phyloP scores from a whole-genome alignment of 768 basidiomycete species.

The Leccinellum rugosiceps region DNA sequence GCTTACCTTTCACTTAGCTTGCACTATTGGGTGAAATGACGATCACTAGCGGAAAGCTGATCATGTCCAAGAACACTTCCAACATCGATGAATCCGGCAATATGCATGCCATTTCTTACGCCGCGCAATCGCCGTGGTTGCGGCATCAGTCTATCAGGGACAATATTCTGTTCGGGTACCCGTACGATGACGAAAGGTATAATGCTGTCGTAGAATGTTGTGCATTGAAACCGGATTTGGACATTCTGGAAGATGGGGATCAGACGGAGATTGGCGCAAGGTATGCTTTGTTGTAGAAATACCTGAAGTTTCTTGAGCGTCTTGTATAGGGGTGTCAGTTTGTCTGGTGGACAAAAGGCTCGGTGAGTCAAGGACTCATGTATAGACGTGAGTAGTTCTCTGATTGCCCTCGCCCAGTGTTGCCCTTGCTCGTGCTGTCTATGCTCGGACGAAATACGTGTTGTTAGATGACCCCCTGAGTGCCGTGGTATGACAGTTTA shows the following conservation, averaged over 20 bases:
- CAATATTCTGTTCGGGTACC: conserved; percentile 78
- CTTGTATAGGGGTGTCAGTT: conserved; percentile 55
- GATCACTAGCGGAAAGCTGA: conserved; percentile 32
- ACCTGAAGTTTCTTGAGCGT: neutral
- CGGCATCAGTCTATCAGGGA: conserved; percentile 72
- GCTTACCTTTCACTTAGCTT: conserved; percentile 17
- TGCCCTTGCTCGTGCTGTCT: conserved; percentile 79
- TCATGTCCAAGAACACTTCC: conserved; percentile 46
- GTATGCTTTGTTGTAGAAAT: conserved; percentile 22
- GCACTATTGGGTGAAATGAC: conserved; percentile 42
- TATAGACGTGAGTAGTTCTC: neutral
- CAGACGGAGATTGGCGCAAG: conserved; percentile 78
- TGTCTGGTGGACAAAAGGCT: conserved; percentile 83
- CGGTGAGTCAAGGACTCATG: conserved; percentile 41
- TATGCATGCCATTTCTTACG: conserved; percentile 66
- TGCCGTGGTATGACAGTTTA: conserved; percentile 58
- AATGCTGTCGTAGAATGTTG: conserved; percentile 78
- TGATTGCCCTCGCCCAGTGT: conserved; percentile 43
- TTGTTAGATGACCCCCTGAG: conserved; percentile 82
- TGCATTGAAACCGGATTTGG: conserved; percentile 76
- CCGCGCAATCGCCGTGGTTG: conserved; percentile 70
- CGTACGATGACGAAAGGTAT: conserved; percentile 69
- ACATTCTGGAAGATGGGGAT: conserved; percentile 85
- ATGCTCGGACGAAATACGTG: conserved; percentile 64
- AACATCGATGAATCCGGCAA: conserved; percentile 58